Percentiles rank a stretch among this genome's conserved stretches.
phyloP scores from a whole-genome alignment of 257 asterid genomes.

The Solanum lignicaule region DNA sequence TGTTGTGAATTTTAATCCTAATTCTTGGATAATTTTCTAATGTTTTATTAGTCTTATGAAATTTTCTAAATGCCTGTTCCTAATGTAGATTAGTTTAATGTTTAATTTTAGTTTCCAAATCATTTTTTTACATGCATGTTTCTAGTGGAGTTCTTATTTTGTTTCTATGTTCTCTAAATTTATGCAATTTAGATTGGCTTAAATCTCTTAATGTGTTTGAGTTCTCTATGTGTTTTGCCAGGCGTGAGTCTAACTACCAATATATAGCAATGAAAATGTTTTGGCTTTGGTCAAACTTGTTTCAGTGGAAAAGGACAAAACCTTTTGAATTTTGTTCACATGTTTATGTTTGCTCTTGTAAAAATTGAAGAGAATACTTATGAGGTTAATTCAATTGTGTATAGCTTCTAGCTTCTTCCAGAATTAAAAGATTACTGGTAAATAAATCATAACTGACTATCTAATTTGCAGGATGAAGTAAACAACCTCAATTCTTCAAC shows the following conservation, averaged over 20 bases:
- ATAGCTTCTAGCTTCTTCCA: neutral
- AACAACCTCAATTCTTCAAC: constrained; percentile 50
- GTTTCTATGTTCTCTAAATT: too few relatives aligned
- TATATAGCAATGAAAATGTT: neutral
- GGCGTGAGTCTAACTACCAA: neutral
- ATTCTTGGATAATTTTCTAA: too few relatives aligned
- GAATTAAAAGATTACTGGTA: neutral
- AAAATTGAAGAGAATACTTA: neutral
- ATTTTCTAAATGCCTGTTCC: too few relatives aligned
- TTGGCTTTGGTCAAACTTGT: neutral
- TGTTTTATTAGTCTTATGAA: too few relatives aligned
- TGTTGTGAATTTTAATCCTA: too few relatives aligned
- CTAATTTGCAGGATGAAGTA: constrained; percentile 64
- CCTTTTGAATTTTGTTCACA: neutral
- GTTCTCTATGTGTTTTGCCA: neutral
- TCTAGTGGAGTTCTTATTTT: too few relatives aligned
- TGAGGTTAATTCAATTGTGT: neutral
- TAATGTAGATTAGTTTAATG: too few relatives aligned
- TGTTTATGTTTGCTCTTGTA: neutral
- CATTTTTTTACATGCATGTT: too few relatives aligned
- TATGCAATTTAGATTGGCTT: neutral
- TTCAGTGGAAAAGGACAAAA: neutral
- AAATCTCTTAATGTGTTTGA: neutral
- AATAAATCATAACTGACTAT: neutral
- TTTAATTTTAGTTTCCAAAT: too few relatives aligned